phyloP scores from a whole-genome alignment of 345 rosid genomes.

The Microthlaspi erraticum region DNA sequence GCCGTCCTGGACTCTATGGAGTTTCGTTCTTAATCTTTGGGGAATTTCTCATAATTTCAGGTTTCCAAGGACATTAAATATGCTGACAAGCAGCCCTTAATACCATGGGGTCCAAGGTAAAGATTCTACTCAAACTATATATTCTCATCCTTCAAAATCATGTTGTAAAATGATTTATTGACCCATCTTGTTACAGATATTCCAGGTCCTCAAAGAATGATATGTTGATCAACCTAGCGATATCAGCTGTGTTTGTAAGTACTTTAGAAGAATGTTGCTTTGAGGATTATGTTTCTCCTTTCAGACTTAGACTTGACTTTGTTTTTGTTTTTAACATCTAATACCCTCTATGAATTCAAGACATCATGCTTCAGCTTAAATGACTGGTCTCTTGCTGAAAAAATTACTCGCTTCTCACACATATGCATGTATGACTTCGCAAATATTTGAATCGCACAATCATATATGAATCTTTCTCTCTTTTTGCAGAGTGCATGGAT shows the following conservation, averaged over 20 bases:
- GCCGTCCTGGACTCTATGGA: neutral
- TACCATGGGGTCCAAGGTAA: slow-evolving; percentile 99
- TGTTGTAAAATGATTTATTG: neutral
- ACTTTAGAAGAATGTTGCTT: slow-evolving; percentile 21
- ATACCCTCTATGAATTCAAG: slow-evolving; percentile 11
- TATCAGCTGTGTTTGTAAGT: slow-evolving; percentile 93
- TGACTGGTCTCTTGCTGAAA: neutral
- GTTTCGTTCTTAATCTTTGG: slow-evolving; percentile 12
- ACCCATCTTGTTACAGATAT: slow-evolving; percentile 58
- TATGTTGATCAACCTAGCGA: slow-evolving; percentile 79
- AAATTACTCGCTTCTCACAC: neutral
- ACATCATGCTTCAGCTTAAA: slow-evolving; percentile 1
- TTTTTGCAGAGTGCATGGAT: slow-evolving; percentile 86
- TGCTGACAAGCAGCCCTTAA: slow-evolving; percentile 95
- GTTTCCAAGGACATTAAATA: slow-evolving; percentile 95
- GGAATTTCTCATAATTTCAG: slow-evolving; percentile 52
- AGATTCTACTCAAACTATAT: slow-evolving; percentile 8
- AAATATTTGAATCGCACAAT: neutral
- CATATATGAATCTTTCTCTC: slow-evolving; percentile 18
- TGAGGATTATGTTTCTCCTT: slow-evolving; percentile 13
- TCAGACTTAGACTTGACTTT: neutral
- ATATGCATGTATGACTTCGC: slow-evolving; percentile 14
- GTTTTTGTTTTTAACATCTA: neutral
- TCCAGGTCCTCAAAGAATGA: slow-evolving; percentile 69
- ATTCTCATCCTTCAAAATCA: neutral